Evolutionary conservation across 1,139 yeast species (phyloP).

Genomic region (Lodderomyces margitis): DNA sequence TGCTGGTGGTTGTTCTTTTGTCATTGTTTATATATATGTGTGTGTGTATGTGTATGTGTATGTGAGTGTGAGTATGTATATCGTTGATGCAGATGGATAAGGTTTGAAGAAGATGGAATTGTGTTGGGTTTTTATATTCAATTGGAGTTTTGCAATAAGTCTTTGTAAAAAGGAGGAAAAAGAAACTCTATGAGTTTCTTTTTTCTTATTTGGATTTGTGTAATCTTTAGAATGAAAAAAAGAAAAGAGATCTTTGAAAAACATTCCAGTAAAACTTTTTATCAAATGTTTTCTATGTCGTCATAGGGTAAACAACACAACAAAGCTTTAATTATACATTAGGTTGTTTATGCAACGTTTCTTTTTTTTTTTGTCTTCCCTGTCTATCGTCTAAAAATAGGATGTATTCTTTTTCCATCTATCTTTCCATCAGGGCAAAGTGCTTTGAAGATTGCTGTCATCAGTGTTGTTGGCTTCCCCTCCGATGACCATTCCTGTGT

Average conservation of each 20-base stretch:
- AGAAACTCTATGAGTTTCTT: not conserved
- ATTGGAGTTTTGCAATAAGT: not conserved
- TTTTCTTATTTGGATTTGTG: not conserved
- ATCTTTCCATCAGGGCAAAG: too few species aligned
- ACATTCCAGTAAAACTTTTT: too few species aligned
- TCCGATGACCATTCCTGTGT: too few species aligned
- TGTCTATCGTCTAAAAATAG: not conserved
- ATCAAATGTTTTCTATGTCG: not conserved
- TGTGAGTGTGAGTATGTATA: not conserved
- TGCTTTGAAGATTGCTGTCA: too few species aligned
- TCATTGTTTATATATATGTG: conserved; percentile 22
- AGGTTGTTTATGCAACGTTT: too few species aligned
- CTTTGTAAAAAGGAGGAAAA: not conserved
- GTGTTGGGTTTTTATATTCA: not conserved
- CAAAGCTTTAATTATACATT: too few species aligned
- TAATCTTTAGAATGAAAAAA: not conserved
- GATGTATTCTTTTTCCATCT: too few species aligned
- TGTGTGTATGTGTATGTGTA: not conserved
- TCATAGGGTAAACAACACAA: not conserved
- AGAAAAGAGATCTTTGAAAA: too few species aligned
- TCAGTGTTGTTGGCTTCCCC: not conserved
- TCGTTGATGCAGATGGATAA: too few species aligned
- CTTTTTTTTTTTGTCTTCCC: not conserved
- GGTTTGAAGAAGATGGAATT: too few species aligned
- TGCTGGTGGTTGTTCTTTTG: conserved; percentile 41